Evolutionary conservation across 2,329 filamentous ascomycete species (phyloP).

Genomic region (Dactylella cylindrospora): DNA sequence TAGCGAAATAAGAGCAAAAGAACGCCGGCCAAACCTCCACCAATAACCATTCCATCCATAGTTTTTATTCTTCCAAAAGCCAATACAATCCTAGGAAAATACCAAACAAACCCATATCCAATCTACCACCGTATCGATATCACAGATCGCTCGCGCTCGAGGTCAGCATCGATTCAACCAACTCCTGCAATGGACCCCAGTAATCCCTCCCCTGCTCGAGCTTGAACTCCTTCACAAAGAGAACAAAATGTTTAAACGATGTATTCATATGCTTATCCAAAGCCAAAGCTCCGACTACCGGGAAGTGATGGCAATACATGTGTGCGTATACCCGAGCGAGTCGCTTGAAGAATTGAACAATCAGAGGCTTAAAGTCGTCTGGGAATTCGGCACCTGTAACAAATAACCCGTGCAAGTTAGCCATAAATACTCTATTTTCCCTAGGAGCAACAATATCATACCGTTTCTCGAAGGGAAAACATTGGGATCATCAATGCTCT

Average conservation of each 20-base stretch:
- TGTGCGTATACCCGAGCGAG: slow-evolving; percentile 98
- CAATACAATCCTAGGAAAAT: slow-evolving; percentile 3
- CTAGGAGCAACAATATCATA: slow-evolving; percentile 53
- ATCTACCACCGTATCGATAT: neutral
- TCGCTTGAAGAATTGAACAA: slow-evolving; percentile 97
- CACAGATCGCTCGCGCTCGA: slow-evolving; percentile 22
- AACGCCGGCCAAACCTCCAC: no score
- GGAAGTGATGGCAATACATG: slow-evolving; percentile 99
- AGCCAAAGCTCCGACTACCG: slow-evolving; percentile 89
- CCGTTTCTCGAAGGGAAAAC: slow-evolving; percentile 93
- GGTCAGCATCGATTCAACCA: slow-evolving; percentile 85
- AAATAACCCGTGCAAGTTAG: slow-evolving; percentile 29
- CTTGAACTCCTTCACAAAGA: slow-evolving; percentile 96
- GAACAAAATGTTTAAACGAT: slow-evolving; percentile 98
- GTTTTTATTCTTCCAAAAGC: neutral
- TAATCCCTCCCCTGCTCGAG: slow-evolving; percentile 93
- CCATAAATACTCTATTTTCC: neutral
- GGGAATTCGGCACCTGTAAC: slow-evolving; percentile 81
- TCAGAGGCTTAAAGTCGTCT: slow-evolving; percentile 81
- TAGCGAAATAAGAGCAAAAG: no score
- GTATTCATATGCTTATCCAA: slow-evolving; percentile 97
- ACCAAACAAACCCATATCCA: neutral
- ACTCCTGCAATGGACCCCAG: slow-evolving; percentile 90
- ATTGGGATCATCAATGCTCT: slow-evolving; percentile 90
- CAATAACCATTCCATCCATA: no score